Evolutionary conservation across 805 yeast species (phyloP), one percentile per base, ranked within the genome.

Genomic region (Cyberlindnera petersonii): DNA sequence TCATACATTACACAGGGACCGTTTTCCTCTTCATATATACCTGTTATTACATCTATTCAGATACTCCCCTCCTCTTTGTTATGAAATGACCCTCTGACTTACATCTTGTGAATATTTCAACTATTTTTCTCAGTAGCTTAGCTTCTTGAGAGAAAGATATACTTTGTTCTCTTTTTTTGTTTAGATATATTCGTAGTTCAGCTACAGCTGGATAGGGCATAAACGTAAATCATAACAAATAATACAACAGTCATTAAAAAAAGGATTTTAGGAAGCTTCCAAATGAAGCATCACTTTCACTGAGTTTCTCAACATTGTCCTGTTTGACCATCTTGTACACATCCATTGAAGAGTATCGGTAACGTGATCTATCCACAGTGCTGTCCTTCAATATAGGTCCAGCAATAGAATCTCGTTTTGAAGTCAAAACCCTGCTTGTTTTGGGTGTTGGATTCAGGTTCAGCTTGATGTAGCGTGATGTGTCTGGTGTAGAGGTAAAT

Each of bases 281-380:
- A 26, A 51, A 47, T 4, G 52, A 50, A 2, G 44, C 39, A 33
- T 47, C 48, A 33, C 31, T 26, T 3, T 39, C 43, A 11, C 21
- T 24, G 7, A 24, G 35, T 13, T 46, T 37, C 6, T 34, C 30
- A 14, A 22, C 22, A 4, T 31, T 32, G 9, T 43, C 37, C 24
- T 53, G 46, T 26, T 42, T 41, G 24, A 53, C 37, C 26, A 55
- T 49, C 16, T 43, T 47, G 28, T 44, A 55, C 22, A 55, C 50
- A 29, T 53, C 58, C 33, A 46, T 40, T 6, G 58, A 51, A 11
- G 56, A 50, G 29, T 43, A 43, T 21, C 55, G 20, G 20, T 48
- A 40, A 23, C 41, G 37, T 9, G 33, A 23, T 30, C 21, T 30
- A 24, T 41, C 34, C 4, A n/a, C 18, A 16, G 34, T 16, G n/a